A percentile compares a stretch with the other conserved stretches of the same genome.
Conservation (phyloP, 2,329 filamentous ascomycete species). For the Clarireedia homoeocarpa region DNA sequence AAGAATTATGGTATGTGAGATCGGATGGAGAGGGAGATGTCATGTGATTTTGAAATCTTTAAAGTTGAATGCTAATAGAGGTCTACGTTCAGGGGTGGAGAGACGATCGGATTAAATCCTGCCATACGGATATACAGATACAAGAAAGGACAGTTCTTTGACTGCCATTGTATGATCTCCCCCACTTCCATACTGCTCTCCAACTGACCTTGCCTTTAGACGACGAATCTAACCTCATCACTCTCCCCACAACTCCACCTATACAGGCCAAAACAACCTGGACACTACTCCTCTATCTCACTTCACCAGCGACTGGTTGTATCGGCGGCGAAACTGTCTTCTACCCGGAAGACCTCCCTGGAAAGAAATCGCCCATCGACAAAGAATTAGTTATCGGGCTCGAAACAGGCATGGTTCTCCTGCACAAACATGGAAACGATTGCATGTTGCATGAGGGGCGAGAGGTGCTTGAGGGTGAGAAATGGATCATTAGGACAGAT, state of each 20-base stretch:
- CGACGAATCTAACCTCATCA: slow-evolving; percentile 75
- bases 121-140: slow-evolving; percentile 91
- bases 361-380: slow-evolving; percentile 34
- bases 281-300: slow-evolving; percentile 85
- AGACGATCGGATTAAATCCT: slow-evolving; percentile 75
- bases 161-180: slow-evolving; percentile 71
- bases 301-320: slow-evolving; percentile 65
- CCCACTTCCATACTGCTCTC: neutral
- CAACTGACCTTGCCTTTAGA: slow-evolving; percentile 42
- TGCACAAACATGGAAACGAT: slow-evolving; percentile 84
- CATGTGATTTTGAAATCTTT: neutral
- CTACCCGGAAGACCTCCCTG: slow-evolving; percentile 59
- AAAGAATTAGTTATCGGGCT: slow-evolving; percentile 65
- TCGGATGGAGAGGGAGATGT: neutral
- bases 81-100: slow-evolving; percentile 59
- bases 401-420: slow-evolving; percentile 76
- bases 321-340: slow-evolving; percentile 86
- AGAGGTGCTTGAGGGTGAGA: slow-evolving; percentile 73
- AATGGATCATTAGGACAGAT: slow-evolving; percentile 86
- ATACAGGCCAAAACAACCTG: slow-evolving; percentile 68
- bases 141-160: slow-evolving; percentile 79
- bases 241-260: slow-evolving; percentile 40
- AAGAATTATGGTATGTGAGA: slow-evolving; percentile 23
- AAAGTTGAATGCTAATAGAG: neutral
- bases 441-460: slow-evolving; percentile 86